Evolutionary conservation across 2,329 filamentous ascomycete genomes (phyloP), one percentile per base, ranked within the genome.

Genomic region (Aspergillus fumigatus): DNA sequence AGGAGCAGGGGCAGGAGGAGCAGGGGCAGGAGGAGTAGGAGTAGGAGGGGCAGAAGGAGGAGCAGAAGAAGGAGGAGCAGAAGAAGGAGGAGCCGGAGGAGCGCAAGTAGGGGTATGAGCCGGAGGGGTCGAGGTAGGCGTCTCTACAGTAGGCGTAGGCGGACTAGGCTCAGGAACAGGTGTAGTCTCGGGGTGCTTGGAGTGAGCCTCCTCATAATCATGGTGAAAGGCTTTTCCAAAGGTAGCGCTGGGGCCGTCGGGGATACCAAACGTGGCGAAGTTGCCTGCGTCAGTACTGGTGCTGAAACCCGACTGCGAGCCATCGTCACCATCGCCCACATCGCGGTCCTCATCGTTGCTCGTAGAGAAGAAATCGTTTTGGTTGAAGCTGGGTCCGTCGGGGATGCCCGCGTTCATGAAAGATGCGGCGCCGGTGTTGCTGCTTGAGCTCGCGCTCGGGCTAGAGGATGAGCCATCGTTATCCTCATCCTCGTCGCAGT

Each of bases 191-290:
- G 27, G 60, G 25, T 45, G 54, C 59, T 47, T 58, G 55, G 19
- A 48, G 32, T 56, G 59, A 56, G 41, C 61, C 26, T 59, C 51
- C 27, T 63, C 58, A 50, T 64, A 59, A 48, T 56, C 49, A 14
- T 48, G 50, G 48, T 66, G 58, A 38, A 54, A 59, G 38, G 59
- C 64, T 27, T 54, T 61, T 17, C 64, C 63, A 29, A 59, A 57
- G 51, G 59, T 57, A 25, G 67, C 58, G 21, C 48, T 59, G 27
- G 69, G 69, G 8, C 69, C 69, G 41, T 54, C 68, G 14, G 69
- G 69, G 48, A 70, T 68, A 29, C 27, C 27, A 29, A 29, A 29
- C 10, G 27, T 29, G 27, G 27, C 10, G 27, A 29, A 29, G 27
- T 29, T 10, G 3, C 27, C 27, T 29, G 27, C 27, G 27, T 29